A percentile compares a stretch with the other conserved stretches of the same genome.
phyloP scores from a whole-genome alignment of 192 early-diverging fungal species.

The Gonapodya sp. region DNA sequence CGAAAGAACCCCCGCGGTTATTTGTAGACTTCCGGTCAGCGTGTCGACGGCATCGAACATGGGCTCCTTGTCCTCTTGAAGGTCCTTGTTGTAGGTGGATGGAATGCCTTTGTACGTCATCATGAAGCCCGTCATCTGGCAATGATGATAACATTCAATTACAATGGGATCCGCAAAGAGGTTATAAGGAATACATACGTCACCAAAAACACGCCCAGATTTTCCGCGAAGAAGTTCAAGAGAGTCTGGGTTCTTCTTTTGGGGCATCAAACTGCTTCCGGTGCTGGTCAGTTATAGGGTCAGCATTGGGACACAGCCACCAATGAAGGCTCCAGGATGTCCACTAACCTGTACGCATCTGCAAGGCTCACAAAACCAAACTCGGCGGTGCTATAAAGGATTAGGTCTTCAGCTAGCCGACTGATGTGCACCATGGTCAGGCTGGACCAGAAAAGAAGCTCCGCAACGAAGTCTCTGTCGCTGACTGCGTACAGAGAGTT shows the following conservation, averaged over 20 bases:
- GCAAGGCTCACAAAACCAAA: slow-evolving; percentile 92
- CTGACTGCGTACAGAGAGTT: slow-evolving; percentile 88
- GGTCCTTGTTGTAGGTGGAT: slow-evolving; percentile 97
- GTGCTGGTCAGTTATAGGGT: slow-evolving; percentile 47
- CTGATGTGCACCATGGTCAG: slow-evolving; percentile 87
- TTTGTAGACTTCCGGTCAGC: slow-evolving; percentile 80
- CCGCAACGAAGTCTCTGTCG: slow-evolving; percentile 96
- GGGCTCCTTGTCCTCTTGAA: slow-evolving; percentile 99
- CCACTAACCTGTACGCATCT: slow-evolving; percentile 74
- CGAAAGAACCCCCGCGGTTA: slow-evolving; percentile 81
- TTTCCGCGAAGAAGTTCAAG: slow-evolving; percentile 94
- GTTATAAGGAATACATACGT: slow-evolving; percentile 28
- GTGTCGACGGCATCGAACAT: slow-evolving; percentile 94
- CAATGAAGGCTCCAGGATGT: background rate
- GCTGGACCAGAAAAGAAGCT: slow-evolving; percentile 91
- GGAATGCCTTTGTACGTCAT: slow-evolving; percentile 98
- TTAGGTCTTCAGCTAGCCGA: slow-evolving; percentile 88
- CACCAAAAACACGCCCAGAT: slow-evolving; percentile 90
- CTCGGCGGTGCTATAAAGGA: slow-evolving; percentile 84
- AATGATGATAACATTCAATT: slow-evolving; percentile 8
- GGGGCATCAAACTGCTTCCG: slow-evolving; percentile 95
- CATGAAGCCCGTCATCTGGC: slow-evolving; percentile 82
- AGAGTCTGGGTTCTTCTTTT: slow-evolving; percentile 99
- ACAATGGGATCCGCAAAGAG: background rate
- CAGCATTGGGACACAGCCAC: slow-evolving; percentile 9